Evolutionary conservation across 2,329 filamentous ascomycete species (phyloP).

Genomic region (Trichophyton simii): DNA sequence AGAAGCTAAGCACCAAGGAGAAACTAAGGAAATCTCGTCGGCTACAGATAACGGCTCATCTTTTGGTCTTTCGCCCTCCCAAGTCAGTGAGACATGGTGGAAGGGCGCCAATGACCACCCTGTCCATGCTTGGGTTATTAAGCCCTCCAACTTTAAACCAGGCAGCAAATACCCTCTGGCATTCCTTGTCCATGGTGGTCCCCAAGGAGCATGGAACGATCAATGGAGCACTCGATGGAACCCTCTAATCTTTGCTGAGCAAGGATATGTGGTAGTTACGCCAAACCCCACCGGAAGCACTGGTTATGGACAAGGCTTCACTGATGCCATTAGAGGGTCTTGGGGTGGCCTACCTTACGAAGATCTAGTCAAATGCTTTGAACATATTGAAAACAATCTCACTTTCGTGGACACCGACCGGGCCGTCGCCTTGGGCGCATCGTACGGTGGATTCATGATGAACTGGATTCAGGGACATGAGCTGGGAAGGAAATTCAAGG

Average conservation of each 20-base stretch:
- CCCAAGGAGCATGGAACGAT: constrained; percentile 41
- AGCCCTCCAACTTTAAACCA: constrained; percentile 35
- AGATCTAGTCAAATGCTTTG: constrained; percentile 44
- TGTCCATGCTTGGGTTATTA: constrained; percentile 37
- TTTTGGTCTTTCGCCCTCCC: constrained; percentile 31
- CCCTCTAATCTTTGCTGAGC: constrained; percentile 45
- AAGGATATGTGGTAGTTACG: constrained; percentile 48
- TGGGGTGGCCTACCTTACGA: constrained; percentile 46
- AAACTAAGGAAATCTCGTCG: constrained; percentile 28
- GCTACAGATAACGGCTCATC: constrained; percentile 24
- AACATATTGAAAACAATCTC: constrained; percentile 39
- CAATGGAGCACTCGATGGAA: constrained; percentile 45
- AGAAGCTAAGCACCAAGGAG: constrained; percentile 22
- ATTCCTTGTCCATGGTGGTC: constrained; percentile 44
- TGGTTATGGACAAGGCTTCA: constrained; percentile 45
- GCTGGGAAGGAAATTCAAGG: constrained; percentile 44
- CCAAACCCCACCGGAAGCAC: constrained; percentile 49
- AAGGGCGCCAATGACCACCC: constrained; percentile 33
- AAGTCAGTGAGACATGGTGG: constrained; percentile 37
- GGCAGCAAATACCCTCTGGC: constrained; percentile 41
- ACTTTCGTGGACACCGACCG: constrained; percentile 42
- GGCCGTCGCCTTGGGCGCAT: constrained; percentile 42
- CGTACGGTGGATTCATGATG: constrained; percentile 50
- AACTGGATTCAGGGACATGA: constrained; percentile 47
- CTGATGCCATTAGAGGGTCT: constrained; percentile 38